Conservation (phyloP, 768 basidiomycete species). For the Podaxis sp. region DNA sequence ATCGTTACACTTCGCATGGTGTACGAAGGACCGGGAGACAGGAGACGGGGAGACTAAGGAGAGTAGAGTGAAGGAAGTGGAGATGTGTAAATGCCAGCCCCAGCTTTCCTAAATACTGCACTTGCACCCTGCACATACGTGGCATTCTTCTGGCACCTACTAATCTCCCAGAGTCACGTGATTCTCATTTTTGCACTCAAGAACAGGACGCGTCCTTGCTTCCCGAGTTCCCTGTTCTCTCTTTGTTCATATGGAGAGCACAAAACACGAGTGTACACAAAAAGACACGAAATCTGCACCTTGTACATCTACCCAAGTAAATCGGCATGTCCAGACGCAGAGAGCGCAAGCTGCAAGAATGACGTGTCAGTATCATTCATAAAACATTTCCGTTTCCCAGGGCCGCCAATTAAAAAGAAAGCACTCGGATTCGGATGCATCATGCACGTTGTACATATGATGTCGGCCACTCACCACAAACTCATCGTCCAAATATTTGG, state of each 20-base stretch:
- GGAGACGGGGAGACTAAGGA: slow-evolving; percentile 23
- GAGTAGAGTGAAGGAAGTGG: slow-evolving; percentile 32
- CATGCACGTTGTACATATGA: neutral
- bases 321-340: slow-evolving; percentile 95
- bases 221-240: neutral
- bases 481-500: slow-evolving; percentile 96
- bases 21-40: slow-evolving; percentile 60
- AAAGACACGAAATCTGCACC: slow-evolving; percentile 14
- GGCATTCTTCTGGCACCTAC: slow-evolving; percentile 26
- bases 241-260: slow-evolving; percentile 4
- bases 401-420: neutral
- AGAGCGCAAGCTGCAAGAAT: slow-evolving; percentile 71
- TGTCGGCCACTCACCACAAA: slow-evolving; percentile 65
- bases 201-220: neutral
- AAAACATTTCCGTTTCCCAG: slow-evolving; percentile 6
- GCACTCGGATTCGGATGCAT: neutral
- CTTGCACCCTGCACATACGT: slow-evolving; percentile 28
- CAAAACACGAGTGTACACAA: slow-evolving; percentile 10
- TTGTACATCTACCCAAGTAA: slow-evolving; percentile 51
- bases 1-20: slow-evolving; percentile 88
- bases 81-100: slow-evolving; percentile 17
- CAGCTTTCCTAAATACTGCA: slow-evolving; percentile 32
- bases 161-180: slow-evolving; percentile 16
- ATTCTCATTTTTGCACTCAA: neutral
- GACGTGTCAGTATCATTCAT: slow-evolving; percentile 10